These are phyloP conservation scores for Boechera retrofracta DNA, from an alignment of 345 rosid genomes.

Conservation along the genomic window DNA sequence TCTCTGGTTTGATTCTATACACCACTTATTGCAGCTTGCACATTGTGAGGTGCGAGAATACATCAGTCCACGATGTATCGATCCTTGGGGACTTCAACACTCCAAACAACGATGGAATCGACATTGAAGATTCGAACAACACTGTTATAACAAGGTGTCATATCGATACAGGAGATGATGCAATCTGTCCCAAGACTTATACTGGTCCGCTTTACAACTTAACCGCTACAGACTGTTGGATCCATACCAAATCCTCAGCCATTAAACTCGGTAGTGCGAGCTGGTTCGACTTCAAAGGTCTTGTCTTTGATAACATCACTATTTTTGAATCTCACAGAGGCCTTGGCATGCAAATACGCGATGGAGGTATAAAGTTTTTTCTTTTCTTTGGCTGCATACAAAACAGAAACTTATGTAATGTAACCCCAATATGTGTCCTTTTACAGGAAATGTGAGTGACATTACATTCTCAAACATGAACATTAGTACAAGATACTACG, in stretches of 20 bases:
- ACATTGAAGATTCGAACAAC: conserved; percentile 83
- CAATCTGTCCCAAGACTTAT: conserved; percentile 88
- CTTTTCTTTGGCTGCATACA: conserved; percentile 16
- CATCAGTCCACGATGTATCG: conserved; percentile 68
- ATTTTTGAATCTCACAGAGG: conserved; percentile 90
- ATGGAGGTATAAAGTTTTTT: conserved; percentile 67
- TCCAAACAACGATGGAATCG: conserved; percentile 94
- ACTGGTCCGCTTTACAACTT: conserved; percentile 71
- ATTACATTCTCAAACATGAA: conserved; percentile 85
- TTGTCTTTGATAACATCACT: conserved; percentile 80
- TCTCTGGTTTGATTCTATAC: not conserved
- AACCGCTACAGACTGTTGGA: conserved; percentile 84
- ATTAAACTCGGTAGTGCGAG: conserved; percentile 97
- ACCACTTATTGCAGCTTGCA: conserved; percentile 67
- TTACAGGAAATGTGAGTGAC: conserved; percentile 82
- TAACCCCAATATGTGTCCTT: not conserved
- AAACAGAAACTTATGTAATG: not conserved
- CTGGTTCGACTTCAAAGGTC: conserved; percentile 71
- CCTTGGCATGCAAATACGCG: conserved; percentile 82
- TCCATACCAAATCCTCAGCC: conserved; percentile 88
- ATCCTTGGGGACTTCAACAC: conserved; percentile 85
- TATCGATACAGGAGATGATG: conserved; percentile 92
- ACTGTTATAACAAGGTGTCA: conserved; percentile 72
- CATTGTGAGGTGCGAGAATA: conserved; percentile 70
- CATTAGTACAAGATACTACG: conserved; percentile 82